Conservation (phyloP, 768 basidiomycete genomes). For the Mycena olivaceomarginata region DNA sequence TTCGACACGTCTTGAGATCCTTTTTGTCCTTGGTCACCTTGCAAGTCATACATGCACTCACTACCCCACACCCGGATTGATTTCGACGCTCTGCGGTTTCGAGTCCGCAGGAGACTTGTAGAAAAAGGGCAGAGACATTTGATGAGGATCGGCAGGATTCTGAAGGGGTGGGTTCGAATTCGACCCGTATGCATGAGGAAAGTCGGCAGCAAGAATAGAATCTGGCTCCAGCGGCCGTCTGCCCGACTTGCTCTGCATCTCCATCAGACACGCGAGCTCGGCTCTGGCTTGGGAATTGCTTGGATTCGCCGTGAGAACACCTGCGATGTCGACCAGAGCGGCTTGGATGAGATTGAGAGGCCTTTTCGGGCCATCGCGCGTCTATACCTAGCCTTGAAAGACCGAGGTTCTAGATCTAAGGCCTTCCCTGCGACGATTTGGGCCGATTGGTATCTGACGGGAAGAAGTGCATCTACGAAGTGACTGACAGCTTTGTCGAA, state of each 20-base stretch:
- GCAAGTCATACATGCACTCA: conserved; percentile 28
- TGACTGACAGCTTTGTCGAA: not conserved
- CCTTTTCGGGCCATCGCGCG: conserved; percentile 27
- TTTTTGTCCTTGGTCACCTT: not conserved
- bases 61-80: conserved; percentile 2
- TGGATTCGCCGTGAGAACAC: conserved; percentile 18
- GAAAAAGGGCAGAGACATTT: conserved; percentile 4
- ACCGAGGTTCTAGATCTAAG: conserved; percentile 1
- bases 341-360: conserved; percentile 13
- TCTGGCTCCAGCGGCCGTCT: conserved; percentile 15
- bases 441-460: not conserved
- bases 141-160: conserved; percentile 6
- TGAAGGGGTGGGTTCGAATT: conserved; percentile 9
- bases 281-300: not conserved
- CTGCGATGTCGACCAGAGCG: conserved; percentile 21
- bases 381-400: conserved; percentile 21
- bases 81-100: not conserved
- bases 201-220: not conserved
- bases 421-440: conserved; percentile 9
- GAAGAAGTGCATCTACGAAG: too few species aligned
- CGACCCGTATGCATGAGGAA: conserved; percentile 29
- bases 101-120: not conserved
- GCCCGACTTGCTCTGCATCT: conserved; percentile 3
- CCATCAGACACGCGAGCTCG: not conserved
- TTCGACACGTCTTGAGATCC: conserved; percentile 11